A percentile compares a stretch with the other conserved stretches of the same genome.
Evolutionary conservation across 768 basidiomycete species (phyloP).

Genomic region (Pholiota molesta): DNA sequence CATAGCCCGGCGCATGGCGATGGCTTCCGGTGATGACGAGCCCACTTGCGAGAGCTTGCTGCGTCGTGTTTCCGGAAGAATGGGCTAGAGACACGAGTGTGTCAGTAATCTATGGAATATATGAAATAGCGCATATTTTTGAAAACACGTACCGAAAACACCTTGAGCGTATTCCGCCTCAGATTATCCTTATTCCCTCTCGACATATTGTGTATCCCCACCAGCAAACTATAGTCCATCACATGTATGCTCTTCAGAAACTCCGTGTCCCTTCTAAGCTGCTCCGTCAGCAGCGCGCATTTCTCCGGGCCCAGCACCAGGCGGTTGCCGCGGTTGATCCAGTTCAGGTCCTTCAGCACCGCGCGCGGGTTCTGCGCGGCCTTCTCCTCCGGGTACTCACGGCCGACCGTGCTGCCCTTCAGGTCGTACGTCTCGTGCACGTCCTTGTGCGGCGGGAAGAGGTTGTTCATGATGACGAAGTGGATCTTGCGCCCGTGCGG

Average conservation of each 20-base stretch:
- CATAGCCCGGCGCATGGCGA: slow-evolving; percentile 86
- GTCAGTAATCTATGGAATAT: background rate
- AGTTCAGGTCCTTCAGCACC: slow-evolving; percentile 95
- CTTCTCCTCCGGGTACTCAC: slow-evolving; percentile 86
- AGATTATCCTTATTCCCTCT: slow-evolving; percentile 93
- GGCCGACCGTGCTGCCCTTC: slow-evolving; percentile 91
- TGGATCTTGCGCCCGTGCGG: slow-evolving; percentile 95
- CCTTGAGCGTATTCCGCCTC: slow-evolving; percentile 86
- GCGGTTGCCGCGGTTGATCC: slow-evolving; percentile 78
- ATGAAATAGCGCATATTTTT: background rate
- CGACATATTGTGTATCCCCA: slow-evolving; percentile 91
- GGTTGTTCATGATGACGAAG: slow-evolving; percentile 99
- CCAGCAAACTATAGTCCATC: slow-evolving; percentile 96
- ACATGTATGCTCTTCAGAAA: slow-evolving; percentile 82
- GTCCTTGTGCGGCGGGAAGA: slow-evolving; percentile 97
- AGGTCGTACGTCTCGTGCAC: slow-evolving; percentile 98
- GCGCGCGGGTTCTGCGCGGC: slow-evolving; percentile 80
- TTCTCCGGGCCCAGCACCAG: slow-evolving; percentile 98
- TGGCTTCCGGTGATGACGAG: slow-evolving; percentile 67
- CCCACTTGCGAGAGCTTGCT: slow-evolving; percentile 61
- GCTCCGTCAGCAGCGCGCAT: slow-evolving; percentile 86
- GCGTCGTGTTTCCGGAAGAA: slow-evolving; percentile 61
- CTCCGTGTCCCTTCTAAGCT: slow-evolving; percentile 85
- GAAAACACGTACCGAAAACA: slow-evolving; percentile 76
- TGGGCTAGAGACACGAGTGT: slow-evolving; percentile 49